Percentiles rank a stretch among this genome's conserved stretches.
Evolutionary conservation across 148 eudicot species (phyloP).

Genomic region (Rhododendron kiyosumense): DNA sequence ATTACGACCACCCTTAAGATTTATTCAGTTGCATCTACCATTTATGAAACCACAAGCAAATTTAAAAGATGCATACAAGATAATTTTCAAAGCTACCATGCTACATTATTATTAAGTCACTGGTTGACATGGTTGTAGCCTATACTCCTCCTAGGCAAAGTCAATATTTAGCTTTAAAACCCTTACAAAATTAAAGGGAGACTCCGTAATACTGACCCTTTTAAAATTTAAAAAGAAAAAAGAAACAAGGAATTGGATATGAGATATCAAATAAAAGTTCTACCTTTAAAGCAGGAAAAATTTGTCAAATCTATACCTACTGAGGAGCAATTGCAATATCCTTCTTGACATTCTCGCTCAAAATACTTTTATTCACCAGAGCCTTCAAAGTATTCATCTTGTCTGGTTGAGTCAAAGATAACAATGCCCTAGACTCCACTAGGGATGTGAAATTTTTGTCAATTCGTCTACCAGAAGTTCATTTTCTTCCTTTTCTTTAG

Average conservation of each 20-base stretch:
- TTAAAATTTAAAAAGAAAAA: not conserved
- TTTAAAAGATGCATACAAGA: not conserved
- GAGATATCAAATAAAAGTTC: not conserved
- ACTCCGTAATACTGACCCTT: not conserved
- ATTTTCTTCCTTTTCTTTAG: constrained; percentile 89
- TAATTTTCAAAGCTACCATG: not conserved
- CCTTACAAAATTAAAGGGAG: not conserved
- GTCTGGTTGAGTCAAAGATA: constrained; percentile 62
- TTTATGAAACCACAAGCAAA: not conserved
- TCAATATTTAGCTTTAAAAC: not conserved
- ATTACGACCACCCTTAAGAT: not conserved
- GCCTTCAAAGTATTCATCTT: constrained; percentile 72
- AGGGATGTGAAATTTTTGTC: constrained; percentile 70
- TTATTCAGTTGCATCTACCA: not conserved
- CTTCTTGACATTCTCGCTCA: constrained; percentile 41
- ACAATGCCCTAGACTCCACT: constrained; percentile 62
- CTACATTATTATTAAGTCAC: not conserved
- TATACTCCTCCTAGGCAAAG: not conserved
- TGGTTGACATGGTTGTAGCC: not conserved
- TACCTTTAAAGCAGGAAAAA: not conserved
- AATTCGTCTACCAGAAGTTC: constrained; percentile 57
- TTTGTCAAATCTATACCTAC: constrained; percentile 28
- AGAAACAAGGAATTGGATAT: not conserved
- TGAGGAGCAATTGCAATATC: constrained; percentile 24
- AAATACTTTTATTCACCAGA: constrained; percentile 51